These are phyloP conservation scores for Plasmodium sp. DNA, from an alignment of 169 alveolate genomes.

Conservation along the genomic window DNA sequence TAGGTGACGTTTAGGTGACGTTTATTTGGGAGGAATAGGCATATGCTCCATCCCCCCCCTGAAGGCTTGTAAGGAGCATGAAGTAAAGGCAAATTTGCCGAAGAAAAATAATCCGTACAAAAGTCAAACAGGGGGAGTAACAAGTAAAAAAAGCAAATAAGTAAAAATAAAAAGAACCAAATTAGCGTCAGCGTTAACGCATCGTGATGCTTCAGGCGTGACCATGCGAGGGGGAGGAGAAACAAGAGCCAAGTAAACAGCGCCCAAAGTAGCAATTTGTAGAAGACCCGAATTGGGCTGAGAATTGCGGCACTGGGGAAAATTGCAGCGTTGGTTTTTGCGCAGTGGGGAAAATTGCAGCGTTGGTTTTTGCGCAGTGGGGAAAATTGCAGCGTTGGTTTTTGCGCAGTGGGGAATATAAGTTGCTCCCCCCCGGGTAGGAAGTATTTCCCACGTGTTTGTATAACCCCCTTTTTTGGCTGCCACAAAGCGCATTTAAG, in stretches of 20 bases:
- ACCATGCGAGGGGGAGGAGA: not conserved
- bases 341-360: not conserved
- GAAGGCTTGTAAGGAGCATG: not conserved
- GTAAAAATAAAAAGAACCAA: not conserved
- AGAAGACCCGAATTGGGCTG: not conserved
- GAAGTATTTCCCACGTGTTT: not conserved
- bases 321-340: not conserved
- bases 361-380: not conserved
- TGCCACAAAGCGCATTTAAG: not conserved
- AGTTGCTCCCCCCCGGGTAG: not conserved
- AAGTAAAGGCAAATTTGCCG: not conserved
- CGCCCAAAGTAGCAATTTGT: not conserved
- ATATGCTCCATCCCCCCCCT: not conserved
- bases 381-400: no score
- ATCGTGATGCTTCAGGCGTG: not conserved
- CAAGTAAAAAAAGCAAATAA: not conserved
- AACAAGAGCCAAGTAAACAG: not conserved
- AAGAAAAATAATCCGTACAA: not conserved
- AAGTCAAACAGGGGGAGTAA: not conserved
- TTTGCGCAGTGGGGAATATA: not conserved
- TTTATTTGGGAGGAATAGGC: not conserved
- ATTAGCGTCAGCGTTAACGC: not conserved
- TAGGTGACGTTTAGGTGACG: not conserved
- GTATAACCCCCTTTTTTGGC: not conserved
- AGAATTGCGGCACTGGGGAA: not conserved